Percentiles rank a stretch among this genome's conserved stretches.
Conservation (phyloP, 306 rosid genomes). For the Sesbania bispinosa region DNA sequence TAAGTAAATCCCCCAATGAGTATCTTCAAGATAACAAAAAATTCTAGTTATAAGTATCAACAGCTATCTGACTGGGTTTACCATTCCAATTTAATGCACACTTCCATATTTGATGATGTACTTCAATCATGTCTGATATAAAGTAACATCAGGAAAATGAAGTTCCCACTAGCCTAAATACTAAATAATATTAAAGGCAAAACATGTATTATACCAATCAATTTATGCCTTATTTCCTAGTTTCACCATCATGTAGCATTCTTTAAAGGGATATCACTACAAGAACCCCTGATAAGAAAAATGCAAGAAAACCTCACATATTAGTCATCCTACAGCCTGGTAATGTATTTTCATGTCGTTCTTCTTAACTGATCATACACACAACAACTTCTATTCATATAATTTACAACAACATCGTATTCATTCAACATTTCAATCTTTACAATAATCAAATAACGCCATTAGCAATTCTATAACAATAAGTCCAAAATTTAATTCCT, state of each 20-base stretch:
- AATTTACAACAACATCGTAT: background rate
- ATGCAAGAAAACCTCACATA: background rate
- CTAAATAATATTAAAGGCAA: background rate
- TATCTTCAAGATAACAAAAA: background rate
- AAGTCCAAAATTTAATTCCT: background rate
- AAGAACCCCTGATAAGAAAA: background rate
- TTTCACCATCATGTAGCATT: background rate
- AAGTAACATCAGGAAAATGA: background rate
- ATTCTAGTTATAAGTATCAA: background rate
- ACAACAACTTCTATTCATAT: background rate
- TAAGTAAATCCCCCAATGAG: background rate
- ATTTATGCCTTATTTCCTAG: background rate
- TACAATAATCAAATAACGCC: background rate
- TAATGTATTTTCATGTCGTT: background rate
- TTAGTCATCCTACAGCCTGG: background rate
- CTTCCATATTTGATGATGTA: background rate
- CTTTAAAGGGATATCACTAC: background rate
- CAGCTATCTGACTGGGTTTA: background rate
- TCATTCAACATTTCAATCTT: background rate
- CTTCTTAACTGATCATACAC: background rate
- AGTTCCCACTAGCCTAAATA: background rate
- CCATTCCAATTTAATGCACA: background rate
- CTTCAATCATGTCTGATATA: background rate
- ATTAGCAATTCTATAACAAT: background rate
- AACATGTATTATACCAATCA: background rate